Conservation (phyloP, 2,329 filamentous ascomycete species). For the Lachnellula cervina region DNA sequence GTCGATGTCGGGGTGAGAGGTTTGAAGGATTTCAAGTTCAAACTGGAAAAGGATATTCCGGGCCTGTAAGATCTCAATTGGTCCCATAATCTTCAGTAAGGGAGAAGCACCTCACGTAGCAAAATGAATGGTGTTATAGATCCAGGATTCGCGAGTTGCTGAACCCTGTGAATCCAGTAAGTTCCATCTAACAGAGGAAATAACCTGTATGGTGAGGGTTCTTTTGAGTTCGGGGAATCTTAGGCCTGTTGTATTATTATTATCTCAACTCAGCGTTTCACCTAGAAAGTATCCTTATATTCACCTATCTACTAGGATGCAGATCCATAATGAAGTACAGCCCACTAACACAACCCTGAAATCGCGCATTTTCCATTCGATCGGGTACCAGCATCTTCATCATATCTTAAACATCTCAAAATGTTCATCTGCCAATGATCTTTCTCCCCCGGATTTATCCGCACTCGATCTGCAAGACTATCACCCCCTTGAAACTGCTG, state of each 20-base stretch:
- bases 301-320: no score
- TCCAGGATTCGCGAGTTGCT: neutral
- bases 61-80: neutral
- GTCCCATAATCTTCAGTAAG: neutral
- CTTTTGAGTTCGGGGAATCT: no score
- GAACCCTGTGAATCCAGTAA: no score
- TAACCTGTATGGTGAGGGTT: no score
- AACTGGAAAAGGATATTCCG: constrained; percentile 27
- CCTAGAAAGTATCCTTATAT: no score
- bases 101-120: neutral
- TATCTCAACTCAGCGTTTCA: no score
- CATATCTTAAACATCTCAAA: neutral
- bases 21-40: constrained; percentile 59
- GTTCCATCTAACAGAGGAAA: no score
- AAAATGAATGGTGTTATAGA: neutral
- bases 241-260: no score
- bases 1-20: constrained; percentile 72
- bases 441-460: neutral
- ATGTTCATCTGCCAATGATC: neutral
- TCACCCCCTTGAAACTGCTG: neutral
- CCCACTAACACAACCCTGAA: no score
- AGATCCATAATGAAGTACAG: no score
- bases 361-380: no score
- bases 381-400: no score
- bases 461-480: neutral